Conservation (phyloP, 306 rosid genomes). For the Glycyrrhiza uralensis region DNA sequence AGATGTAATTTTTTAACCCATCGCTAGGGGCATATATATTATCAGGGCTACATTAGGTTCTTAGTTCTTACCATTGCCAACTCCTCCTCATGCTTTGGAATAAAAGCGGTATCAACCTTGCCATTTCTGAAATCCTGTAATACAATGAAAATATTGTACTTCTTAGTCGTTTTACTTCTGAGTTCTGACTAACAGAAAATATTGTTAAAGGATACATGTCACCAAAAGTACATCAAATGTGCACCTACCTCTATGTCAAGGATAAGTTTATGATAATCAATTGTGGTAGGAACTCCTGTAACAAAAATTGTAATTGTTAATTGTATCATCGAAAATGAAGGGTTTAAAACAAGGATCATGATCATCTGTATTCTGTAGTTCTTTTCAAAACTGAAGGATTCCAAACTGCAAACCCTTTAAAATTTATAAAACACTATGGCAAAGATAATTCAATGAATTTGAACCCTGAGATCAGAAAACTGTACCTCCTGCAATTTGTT, state of each 20-base stretch:
- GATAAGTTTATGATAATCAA: slow-evolving; percentile 95
- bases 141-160: neutral
- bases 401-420: neutral
- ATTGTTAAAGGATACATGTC: neutral
- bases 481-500: neutral
- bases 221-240: neutral
- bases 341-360: slow-evolving; percentile 10
- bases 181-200: slow-evolving; percentile 6
- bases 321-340: neutral
- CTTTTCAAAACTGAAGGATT: neutral
- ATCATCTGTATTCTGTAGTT: neutral
- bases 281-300: slow-evolving; percentile 97
- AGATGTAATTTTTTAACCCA: slow-evolving; percentile 2
- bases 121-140: slow-evolving; percentile 86
- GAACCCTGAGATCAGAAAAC: neutral
- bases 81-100: slow-evolving; percentile 91
- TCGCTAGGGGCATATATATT: neutral
- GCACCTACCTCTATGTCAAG: slow-evolving; percentile 74
- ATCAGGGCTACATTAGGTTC: slow-evolving; percentile 22
- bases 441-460: neutral
- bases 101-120: slow-evolving; percentile 91
- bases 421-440: neutral
- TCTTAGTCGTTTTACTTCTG: slow-evolving; percentile 7
- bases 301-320: slow-evolving; percentile 14
- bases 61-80: slow-evolving; percentile 63